Evolutionary conservation across 2,329 filamentous ascomycete genomes (phyloP).

Genomic region (Xylaria sp.): DNA sequence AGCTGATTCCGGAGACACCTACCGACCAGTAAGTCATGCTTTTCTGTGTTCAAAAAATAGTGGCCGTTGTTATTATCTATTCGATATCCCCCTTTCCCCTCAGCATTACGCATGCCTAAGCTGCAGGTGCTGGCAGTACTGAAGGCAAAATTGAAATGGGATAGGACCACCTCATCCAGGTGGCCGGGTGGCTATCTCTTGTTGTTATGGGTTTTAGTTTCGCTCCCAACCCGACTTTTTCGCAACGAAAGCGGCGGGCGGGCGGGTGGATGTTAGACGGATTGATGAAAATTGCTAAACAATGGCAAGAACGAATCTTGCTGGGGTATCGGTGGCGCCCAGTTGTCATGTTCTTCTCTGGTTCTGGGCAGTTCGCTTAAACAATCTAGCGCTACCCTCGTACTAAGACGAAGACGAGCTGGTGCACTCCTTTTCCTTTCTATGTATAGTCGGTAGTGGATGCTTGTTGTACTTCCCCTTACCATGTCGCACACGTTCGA

Average conservation of each 20-base stretch:
- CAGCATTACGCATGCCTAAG: background rate
- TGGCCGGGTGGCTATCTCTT: slow-evolving; percentile 10
- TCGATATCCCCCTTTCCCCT: background rate
- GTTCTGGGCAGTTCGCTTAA: slow-evolving; percentile 10
- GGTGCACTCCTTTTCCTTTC: background rate
- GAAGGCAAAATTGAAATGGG: slow-evolving; percentile 13
- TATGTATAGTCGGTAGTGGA: background rate
- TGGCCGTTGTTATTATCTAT: background rate
- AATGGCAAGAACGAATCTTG: slow-evolving; percentile 8
- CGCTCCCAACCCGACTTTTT: slow-evolving; percentile 7
- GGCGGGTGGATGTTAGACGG: slow-evolving; percentile 4
- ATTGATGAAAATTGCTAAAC: slow-evolving; percentile 2
- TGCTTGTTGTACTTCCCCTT: slow-evolving; percentile 17
- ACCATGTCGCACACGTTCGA: slow-evolving; percentile 25
- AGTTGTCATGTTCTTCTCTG: background rate
- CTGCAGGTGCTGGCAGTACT: slow-evolving; percentile 17
- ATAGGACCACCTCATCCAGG: slow-evolving; percentile 8
- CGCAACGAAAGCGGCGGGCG: slow-evolving; percentile 8
- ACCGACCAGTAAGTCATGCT: slow-evolving; percentile 62
- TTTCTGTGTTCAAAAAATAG: slow-evolving; percentile 11
- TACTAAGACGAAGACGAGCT: background rate
- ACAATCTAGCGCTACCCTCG: background rate
- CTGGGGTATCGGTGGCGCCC: slow-evolving; percentile 7
- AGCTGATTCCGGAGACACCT: slow-evolving; percentile 71
- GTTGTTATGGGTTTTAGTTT: slow-evolving; percentile 9